Base-by-base conservation (phyloP, 768 basidiomycete species). In the Crepidotus variabilis region DNA sequence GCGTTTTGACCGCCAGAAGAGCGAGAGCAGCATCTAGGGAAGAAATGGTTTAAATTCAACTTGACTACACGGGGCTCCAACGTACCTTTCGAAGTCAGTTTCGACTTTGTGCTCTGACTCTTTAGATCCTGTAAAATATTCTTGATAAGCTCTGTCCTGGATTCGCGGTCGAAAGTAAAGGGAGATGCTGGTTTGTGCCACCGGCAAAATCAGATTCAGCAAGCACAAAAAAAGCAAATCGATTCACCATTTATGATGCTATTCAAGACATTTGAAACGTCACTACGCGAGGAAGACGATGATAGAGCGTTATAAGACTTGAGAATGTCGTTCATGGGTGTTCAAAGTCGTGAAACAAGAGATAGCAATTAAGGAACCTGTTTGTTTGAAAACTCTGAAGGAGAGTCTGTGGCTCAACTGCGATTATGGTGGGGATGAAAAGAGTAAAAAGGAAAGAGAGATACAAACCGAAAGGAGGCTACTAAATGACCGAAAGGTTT, bases 1-100 rank as follows among this genome's bases (percentile, higher is more conserved):
- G 78, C 7, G 80, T 81, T 70, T 94, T 94, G 56, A 94, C 67
- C 0, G 88, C 83, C 47, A 83, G 71, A 2, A 94, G 73, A 14
- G 89, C 91, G 33, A 75, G 79, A 2, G 82, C 74, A 28, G 83
- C 81, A 67, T 92, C 92, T 94, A 65, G n/a, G 11, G 46, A 54
- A 21, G 32, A 48, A 8, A 45, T 8, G 14, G 43, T 32, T 55
- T 10, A 36, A 7, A 39, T 22, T 18, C 8, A 23, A 32, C n/a
- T 32, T 9, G 50, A 54, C 7, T 8, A 13, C 22, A 50, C 24
- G 33, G n/a, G 49, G 28, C 35, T 36, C 49, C 48, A 60, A 76
- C 52, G 50, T 56, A 89, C 89, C 84, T 71, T 84, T 81, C 24
- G 75, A 61, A 9, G 80, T 70, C 52, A 91, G 72, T 54, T 78